These are phyloP conservation scores for Suillus brevipes DNA, from an alignment of 768 basidiomycete species.

Conservation along the genomic window DNA sequence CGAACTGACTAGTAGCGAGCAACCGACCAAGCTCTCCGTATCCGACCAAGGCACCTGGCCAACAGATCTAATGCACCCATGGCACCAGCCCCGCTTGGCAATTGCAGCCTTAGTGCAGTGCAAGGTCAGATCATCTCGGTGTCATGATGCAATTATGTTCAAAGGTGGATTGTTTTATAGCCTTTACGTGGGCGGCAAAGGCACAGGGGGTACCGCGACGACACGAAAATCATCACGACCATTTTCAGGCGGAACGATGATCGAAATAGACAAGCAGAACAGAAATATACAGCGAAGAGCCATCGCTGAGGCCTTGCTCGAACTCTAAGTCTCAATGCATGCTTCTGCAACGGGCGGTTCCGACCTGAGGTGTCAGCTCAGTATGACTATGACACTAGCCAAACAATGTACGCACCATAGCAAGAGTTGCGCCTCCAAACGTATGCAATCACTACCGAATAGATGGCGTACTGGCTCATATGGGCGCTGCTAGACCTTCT, in stretches of 20 bases:
- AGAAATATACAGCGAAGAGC: neutral
- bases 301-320: neutral
- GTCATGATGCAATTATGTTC: neutral
- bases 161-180: neutral
- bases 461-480: neutral
- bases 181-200: neutral
- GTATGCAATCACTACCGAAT: neutral
- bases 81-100: neutral
- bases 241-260: neutral
- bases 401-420: neutral
- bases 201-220: neutral
- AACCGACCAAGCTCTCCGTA: neutral
- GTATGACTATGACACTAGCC: neutral
- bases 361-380: constrained; percentile 2
- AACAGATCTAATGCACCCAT: neutral
- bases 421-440: neutral
- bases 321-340: neutral
- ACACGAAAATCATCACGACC: neutral
- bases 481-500: neutral
- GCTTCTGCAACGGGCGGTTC: neutral
- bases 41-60: neutral
- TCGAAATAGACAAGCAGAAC: neutral
- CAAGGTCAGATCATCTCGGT: neutral
- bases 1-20: neutral
- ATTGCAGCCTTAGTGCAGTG: neutral